phyloP scores from a whole-genome alignment of 129 eudicot species.

The Sambucus nigra region DNA sequence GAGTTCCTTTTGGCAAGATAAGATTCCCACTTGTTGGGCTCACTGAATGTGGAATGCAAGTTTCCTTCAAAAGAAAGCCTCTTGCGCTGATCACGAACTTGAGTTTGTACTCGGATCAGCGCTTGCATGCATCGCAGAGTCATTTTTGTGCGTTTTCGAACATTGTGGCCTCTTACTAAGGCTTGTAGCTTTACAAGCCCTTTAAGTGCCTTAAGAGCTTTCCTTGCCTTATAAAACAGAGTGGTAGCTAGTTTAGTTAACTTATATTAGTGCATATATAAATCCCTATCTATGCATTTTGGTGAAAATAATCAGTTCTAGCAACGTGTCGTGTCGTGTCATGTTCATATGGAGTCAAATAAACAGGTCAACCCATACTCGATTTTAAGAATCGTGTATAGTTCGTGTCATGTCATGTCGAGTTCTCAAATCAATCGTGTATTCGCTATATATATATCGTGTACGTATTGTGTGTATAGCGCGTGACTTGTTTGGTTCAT shows the following conservation, averaged over 20 bases:
- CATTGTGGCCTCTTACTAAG: conserved; percentile 59
- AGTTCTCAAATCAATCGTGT: too few species aligned
- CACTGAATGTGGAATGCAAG: conserved; percentile 2
- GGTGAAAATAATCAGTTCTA: too few species aligned
- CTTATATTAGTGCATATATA: too few species aligned
- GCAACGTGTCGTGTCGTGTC: too few species aligned
- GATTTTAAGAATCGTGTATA: too few species aligned
- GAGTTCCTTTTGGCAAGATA: conserved; percentile 13
- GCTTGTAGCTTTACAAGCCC: conserved; percentile 67
- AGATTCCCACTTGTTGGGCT: conserved; percentile 12
- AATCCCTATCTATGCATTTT: too few species aligned
- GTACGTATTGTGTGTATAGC: too few species aligned
- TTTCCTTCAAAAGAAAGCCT: conserved; percentile 36
- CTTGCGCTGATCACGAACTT: conserved; percentile 48
- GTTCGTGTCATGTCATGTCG: too few species aligned
- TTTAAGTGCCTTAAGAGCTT: conserved; percentile 58
- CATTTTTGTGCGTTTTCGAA: conserved; percentile 43
- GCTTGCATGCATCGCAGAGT: conserved; percentile 58
- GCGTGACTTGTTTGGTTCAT: too few species aligned
- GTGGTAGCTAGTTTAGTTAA: background rate
- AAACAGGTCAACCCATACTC: too few species aligned
- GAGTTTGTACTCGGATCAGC: conserved; percentile 44
- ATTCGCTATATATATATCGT: too few species aligned
- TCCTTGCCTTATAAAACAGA: conserved; percentile 41
- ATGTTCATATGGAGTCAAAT: too few species aligned